A percentile compares a stretch with the other conserved stretches of the same genome.
Conservation (phyloP, 176 grass and related monocot species). For the Hyparrhenia diplandra region DNA sequence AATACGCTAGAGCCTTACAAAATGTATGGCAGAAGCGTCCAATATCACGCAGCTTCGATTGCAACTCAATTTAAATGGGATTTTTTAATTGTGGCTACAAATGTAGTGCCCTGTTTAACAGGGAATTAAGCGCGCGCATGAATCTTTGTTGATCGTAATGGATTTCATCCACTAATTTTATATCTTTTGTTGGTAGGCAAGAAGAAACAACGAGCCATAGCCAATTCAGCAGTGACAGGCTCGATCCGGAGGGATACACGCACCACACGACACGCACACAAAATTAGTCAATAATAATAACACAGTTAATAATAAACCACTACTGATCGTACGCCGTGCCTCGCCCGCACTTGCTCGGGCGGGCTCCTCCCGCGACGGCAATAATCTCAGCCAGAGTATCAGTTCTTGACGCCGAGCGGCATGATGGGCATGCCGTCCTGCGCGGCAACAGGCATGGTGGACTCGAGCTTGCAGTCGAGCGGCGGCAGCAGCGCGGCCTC, state of each 20-base stretch:
- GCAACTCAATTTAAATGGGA: not conserved
- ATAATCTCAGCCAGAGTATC: not conserved
- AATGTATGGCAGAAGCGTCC: not conserved
- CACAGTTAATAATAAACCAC: not conserved
- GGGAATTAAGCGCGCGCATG: not conserved
- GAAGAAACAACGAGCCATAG: slow-evolving; percentile 15
- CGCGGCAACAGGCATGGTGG: slow-evolving; percentile 20
- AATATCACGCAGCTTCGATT: not conserved
- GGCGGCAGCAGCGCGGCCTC: not conserved
- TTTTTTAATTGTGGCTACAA: not conserved
- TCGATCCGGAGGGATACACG: not conserved
- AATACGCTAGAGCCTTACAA: not conserved
- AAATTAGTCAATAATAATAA: slow-evolving; percentile 2
- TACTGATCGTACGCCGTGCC: not conserved
- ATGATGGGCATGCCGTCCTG: slow-evolving; percentile 48
- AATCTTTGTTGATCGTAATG: not conserved
- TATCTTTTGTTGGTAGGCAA: not conserved
- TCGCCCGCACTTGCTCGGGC: not conserved
- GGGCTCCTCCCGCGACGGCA: not conserved
- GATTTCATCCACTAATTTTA: not conserved
- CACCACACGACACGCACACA: not conserved
- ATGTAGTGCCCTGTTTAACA: not conserved
- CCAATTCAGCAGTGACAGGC: not conserved
- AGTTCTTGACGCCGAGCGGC: slow-evolving; percentile 65
- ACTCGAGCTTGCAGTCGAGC: slow-evolving; percentile 62